Base-by-base conservation (phyloP, 768 basidiomycete species). In the Lactarius evosmus region DNA sequence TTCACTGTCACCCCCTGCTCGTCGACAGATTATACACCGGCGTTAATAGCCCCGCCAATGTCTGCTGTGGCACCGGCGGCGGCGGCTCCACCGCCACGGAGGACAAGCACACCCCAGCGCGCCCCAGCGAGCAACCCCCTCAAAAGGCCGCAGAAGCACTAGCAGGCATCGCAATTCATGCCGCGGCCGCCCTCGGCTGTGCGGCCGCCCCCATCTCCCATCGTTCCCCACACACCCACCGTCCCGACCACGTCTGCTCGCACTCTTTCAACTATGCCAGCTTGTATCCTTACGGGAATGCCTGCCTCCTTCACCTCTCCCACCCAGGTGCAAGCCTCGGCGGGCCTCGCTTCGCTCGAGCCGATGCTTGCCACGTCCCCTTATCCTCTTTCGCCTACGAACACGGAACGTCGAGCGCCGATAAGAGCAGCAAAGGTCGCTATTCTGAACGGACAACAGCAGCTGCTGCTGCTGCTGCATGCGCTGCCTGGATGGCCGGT, bases 401-500 rank as follows among this genome's bases (percentile, higher is more conserved):
- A 32, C n/a, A 38, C 36, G 14, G 36, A 51, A 16, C 56, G 36
- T 8, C 56, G 56, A 7, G 49, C 55, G 1, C 29, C 61, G n/a
- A 17, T 62, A 4, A 54, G 46, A 2, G 61, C 61, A 7, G 61
- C 55, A 8, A 62, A 62, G n/a, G 55, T 55, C 25, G n/a, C n/a
- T n/a, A n/a, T n/a, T n/a, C n/a, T n/a, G n/a, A n/a, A n/a, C n/a
- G n/a, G n/a, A n/a, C n/a, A 29, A 27, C 61, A 50, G n/a, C 54
- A 56, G n/a, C 54, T 29, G 27, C 53, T 46, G 46, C 32, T 22
- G 14, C 11, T 17, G 25, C 19, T 29, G 30, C 55, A 57, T 51
- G 8, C 49, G 2, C 49, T 57, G 17, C 56, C 55, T 1, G 16
- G n/a, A 12, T 34, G 30, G 25, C 29, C 49, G 17, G 34, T 25